Percentiles rank a stretch among this genome's conserved stretches.
These are phyloP conservation scores for Ustilago curta DNA, from an alignment of 1,284 basidiomycete species.

Conservation along the genomic window DNA sequence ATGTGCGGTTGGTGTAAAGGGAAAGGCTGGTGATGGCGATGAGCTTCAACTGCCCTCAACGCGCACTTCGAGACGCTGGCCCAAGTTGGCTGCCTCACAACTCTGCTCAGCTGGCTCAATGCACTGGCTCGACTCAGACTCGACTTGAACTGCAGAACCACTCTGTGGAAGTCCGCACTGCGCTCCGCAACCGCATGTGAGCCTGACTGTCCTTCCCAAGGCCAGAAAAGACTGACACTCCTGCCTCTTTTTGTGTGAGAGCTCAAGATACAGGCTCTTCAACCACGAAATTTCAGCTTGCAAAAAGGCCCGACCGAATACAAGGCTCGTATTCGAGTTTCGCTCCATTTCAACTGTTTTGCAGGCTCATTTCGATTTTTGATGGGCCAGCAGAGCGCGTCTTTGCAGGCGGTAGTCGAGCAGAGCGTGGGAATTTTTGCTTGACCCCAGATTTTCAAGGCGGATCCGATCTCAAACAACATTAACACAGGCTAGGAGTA, in stretches of 20 bases:
- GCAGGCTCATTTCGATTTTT: background rate
- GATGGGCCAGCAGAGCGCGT: constrained; percentile 8
- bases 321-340: background rate
- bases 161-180: background rate
- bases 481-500: background rate
- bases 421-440: constrained; percentile 41
- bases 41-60: constrained; percentile 20
- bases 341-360: background rate
- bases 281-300: constrained; percentile 1
- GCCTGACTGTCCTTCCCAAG: background rate
- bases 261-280: constrained; percentile 17
- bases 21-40: constrained; percentile 33
- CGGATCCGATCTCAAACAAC: constrained; percentile 12
- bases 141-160: no score
- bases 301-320: background rate
- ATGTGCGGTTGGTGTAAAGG: constrained; percentile 47
- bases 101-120: background rate
- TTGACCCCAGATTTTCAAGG: background rate
- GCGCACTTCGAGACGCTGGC: background rate
- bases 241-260: background rate
- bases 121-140: background rate
- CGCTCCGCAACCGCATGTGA: background rate
- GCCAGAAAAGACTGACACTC: background rate
- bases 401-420: background rate
- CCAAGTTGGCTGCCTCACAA: background rate